A percentile compares a stretch with the other conserved stretches of the same genome.
These are phyloP conservation scores for Inga laurina DNA, from an alignment of 306 rosid genomes.

Conservation along the genomic window DNA sequence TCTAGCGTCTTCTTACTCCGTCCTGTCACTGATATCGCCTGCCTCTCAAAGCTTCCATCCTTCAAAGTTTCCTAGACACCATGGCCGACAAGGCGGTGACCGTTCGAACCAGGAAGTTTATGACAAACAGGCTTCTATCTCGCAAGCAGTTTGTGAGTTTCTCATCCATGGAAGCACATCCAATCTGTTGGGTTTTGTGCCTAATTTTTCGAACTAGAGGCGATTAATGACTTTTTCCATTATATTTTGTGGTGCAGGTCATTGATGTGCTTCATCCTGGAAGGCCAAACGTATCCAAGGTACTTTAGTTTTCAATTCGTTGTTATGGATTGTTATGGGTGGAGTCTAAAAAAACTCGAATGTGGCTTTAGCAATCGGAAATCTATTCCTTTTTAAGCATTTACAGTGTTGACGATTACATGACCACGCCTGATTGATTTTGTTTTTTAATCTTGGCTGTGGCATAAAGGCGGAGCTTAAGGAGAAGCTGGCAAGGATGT, in stretches of 20 bases:
- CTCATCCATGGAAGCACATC: background rate
- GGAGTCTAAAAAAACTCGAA: no score
- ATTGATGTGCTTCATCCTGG: constrained; percentile 95
- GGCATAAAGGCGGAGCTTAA: constrained; percentile 73
- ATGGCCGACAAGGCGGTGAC: constrained; percentile 96
- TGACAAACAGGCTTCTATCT: constrained; percentile 92
- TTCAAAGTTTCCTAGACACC: constrained; percentile 1
- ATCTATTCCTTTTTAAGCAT: background rate
- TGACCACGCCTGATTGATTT: background rate
- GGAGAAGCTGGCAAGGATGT: constrained; percentile 80
- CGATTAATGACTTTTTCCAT: background rate
- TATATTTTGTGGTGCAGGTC: constrained; percentile 42
- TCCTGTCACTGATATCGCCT: background rate
- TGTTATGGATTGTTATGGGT: background rate
- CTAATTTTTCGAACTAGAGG: no score
- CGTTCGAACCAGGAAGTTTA: constrained; percentile 84
- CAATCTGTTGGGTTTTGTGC: background rate
- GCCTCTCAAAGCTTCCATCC: background rate
- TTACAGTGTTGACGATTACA: background rate
- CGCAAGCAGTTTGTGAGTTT: constrained; percentile 87
- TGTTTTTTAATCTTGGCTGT: background rate
- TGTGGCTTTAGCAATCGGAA: background rate
- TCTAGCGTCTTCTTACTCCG: background rate
- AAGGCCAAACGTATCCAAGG: constrained; percentile 91
- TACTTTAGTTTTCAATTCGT: background rate